Base-by-base conservation (phyloP, 1,284 basidiomycete genomes). In the Rhodotorula sp. region DNA sequence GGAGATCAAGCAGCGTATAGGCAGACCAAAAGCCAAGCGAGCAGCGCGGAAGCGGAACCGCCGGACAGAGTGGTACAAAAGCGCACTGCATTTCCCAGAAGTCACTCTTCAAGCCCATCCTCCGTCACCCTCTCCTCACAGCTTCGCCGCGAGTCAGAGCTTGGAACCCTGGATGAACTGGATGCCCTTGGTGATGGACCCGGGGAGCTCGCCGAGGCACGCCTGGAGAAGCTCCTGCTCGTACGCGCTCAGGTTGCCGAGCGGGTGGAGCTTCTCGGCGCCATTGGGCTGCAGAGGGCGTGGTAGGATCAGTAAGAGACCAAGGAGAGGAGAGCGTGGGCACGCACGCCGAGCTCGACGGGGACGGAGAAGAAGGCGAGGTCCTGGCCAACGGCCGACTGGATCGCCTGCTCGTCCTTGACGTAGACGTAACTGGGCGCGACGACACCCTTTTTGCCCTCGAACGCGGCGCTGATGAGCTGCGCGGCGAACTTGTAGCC, bases 281-380 rank as follows among this genome's bases (percentile, higher is more conserved):
- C 86, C 86, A 72, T 78, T 79, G 51, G 82, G 77, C 81, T 83
- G 66, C 13, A 6, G 3, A 9, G 4, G 15, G 27, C 7, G 34
- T 36, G 13, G 0, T 13, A 62, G 29, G 21, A 46, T 36, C 51
- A 59, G 41, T 21, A 34, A n/a, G n/a, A 29, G 27, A 27, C 39
- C 9, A n/a, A 2, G 8, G 22, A 17, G 29, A 56, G 34, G 6
- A 2, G 1, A n/a, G 36, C 9, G n/a, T 22, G 32, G 29, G 44
- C 32, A 82, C 82, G 78, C 86, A 93, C 91, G 79, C 94, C 93
- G 73, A 97, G 90, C 84, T 96, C 91, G 76, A 97, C 89, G 78
- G 89, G 90, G 76, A 91, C 90, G 39, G 92, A 91, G 87, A 97
- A 97, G 86, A 90, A 97, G 81, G 91, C 89, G 78, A 95, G 70